Evolutionary conservation across 2,329 filamentous ascomycete species (phyloP).

Genomic region (Alternaria postmessia): DNA sequence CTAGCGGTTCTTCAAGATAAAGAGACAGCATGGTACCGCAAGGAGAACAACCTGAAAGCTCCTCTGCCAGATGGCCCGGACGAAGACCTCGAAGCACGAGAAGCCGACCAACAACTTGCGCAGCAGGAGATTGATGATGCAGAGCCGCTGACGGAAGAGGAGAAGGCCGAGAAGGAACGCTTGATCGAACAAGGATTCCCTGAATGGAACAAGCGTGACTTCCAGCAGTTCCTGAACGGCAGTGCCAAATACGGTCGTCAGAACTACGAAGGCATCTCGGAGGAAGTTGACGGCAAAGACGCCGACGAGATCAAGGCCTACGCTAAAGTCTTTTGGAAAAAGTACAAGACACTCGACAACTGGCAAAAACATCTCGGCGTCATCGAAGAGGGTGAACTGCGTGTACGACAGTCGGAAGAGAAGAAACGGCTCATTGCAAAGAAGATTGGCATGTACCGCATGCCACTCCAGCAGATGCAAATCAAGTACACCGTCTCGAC

Average conservation of each 20-base stretch:
- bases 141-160: conserved; percentile 84
- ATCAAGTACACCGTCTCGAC: conserved; percentile 99
- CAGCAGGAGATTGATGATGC: conserved; percentile 95
- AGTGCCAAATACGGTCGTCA: conserved; percentile 90
- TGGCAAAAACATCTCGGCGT: conserved; percentile 87
- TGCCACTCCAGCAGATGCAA: conserved; percentile 95
- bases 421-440: conserved; percentile 92
- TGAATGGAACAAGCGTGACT: conserved; percentile 96
- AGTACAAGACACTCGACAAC: conserved; percentile 88
- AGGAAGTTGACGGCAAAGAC: conserved; percentile 91
- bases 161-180: conserved; percentile 83
- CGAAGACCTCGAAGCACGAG: conserved; percentile 83
- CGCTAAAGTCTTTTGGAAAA: conserved; percentile 95
- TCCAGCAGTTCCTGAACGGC: conserved; percentile 97
- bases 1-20: conserved; percentile 92
- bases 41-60: conserved; percentile 95
- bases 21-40: conserved; percentile 94
- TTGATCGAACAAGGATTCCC: conserved; percentile 87
- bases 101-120: conserved; percentile 85
- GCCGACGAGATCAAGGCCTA: conserved; percentile 87
- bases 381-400: conserved; percentile 92
- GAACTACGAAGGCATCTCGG: conserved; percentile 84
- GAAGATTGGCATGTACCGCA: conserved; percentile 97
- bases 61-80: conserved; percentile 88
- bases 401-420: conserved; percentile 85